These are phyloP conservation scores for Alternaria rosae DNA, from an alignment of 2,329 filamentous ascomycete genomes.

Conservation along the genomic window DNA sequence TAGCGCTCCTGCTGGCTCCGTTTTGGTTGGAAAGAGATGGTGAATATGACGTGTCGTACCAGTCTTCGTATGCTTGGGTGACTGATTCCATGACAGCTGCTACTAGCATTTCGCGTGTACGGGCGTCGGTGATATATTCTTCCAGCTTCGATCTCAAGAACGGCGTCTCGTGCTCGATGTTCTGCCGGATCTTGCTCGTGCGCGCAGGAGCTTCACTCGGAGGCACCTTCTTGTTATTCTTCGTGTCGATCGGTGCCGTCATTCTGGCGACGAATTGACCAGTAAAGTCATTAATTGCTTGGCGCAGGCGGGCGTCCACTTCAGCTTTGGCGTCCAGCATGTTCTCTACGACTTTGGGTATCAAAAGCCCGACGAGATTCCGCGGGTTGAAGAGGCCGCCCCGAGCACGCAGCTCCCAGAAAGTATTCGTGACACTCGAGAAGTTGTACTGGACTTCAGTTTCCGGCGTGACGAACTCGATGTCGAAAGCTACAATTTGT, in stretches of 20 bases:
- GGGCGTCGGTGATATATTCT: conserved; percentile 69
- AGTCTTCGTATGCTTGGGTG: conserved; percentile 68
- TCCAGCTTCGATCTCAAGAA: conserved; percentile 64
- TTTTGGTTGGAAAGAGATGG: conserved; percentile 30
- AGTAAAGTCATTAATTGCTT: conserved; percentile 73
- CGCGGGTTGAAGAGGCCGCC: conserved; percentile 71
- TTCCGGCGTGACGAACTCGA: conserved; percentile 75
- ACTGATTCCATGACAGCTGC: conserved; percentile 71
- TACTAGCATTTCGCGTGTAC: conserved; percentile 71
- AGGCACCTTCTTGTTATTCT: conserved; percentile 33
- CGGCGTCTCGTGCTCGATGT: conserved; percentile 66
- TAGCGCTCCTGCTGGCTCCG: conserved; percentile 24
- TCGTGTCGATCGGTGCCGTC: conserved; percentile 55
- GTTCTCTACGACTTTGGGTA: conserved; percentile 72
- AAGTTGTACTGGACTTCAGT: conserved; percentile 68
- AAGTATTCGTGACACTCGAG: conserved; percentile 69
- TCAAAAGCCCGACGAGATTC: conserved; percentile 66
- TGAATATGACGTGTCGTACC: conserved; percentile 63
- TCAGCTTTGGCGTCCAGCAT: conserved; percentile 76
- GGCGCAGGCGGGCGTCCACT: conserved; percentile 67
- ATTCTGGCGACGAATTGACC: conserved; percentile 64
- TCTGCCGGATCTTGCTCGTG: conserved; percentile 58
- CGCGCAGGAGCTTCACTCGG: conserved; percentile 37
- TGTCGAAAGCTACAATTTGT: conserved; percentile 94
- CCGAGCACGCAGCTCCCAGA: conserved; percentile 71